phyloP scores from a whole-genome alignment of 352 stramenopile genomes.

The Saprolegnia diclina region DNA sequence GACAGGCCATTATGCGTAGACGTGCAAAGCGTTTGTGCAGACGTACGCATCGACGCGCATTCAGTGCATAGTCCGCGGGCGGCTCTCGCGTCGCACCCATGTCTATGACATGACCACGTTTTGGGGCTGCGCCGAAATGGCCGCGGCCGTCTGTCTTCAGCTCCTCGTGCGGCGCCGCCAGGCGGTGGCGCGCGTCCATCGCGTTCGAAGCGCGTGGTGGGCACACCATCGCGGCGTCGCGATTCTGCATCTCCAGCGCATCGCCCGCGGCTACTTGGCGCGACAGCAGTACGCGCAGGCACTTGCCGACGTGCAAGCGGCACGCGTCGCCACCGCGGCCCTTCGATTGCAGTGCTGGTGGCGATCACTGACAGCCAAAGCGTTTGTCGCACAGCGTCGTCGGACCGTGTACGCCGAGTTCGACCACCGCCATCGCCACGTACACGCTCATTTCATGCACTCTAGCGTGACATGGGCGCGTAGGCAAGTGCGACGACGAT shows the following conservation, averaged over 20 bases:
- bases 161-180: background rate
- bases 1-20: background rate
- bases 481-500: conserved; percentile 3
- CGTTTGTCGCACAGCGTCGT: background rate
- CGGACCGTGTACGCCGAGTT: background rate
- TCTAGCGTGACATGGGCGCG: background rate
- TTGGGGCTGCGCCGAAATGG: conserved; percentile 18
- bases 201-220: background rate
- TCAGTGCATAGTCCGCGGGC: conserved; percentile 9
- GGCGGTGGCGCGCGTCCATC: background rate
- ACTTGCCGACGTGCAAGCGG: background rate
- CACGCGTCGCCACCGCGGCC: background rate
- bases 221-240: background rate
- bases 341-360: conserved; percentile 22
- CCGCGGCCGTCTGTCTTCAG: conserved; percentile 8
- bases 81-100: background rate
- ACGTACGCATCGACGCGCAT: conserved; percentile 14
- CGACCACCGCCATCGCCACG: background rate
- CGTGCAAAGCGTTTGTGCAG: conserved; percentile 20
- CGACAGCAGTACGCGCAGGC: background rate
- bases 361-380: conserved; percentile 2
- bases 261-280: conserved; percentile 9
- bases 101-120: background rate
- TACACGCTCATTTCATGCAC: background rate
- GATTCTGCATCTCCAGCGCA: conserved; percentile 16